Conservation (phyloP, 1,284 basidiomycete genomes). For the Ceratobasidium sp. region DNA sequence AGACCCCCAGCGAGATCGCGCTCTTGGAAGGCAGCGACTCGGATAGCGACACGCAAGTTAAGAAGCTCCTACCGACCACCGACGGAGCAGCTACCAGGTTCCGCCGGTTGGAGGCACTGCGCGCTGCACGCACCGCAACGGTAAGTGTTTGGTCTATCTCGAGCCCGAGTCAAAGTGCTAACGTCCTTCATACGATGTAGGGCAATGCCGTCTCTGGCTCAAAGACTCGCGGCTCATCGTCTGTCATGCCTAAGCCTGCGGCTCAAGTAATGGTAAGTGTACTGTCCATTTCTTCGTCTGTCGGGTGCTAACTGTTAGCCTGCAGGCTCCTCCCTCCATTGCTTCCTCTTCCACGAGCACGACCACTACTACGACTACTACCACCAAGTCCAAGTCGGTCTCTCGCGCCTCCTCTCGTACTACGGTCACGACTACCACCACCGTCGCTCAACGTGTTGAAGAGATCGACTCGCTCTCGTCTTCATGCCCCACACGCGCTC, state of each 20-base stretch:
- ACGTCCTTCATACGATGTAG: neutral
- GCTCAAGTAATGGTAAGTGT: neutral
- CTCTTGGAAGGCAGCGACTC: constrained; percentile 6
- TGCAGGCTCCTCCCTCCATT: neutral
- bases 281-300: neutral
- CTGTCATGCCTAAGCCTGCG: neutral
- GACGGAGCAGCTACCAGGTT: neutral
- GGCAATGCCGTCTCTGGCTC: neutral
- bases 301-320: neutral
- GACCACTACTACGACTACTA: neutral
- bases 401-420: constrained; percentile 3
- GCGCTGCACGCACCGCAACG: neutral
- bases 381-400: constrained; percentile 5
- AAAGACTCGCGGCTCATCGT: neutral
- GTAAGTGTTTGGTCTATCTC: neutral
- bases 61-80: neutral
- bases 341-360: neutral
- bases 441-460: constrained; percentile 14
- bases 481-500: constrained; percentile 2
- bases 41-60: neutral
- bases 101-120: neutral
- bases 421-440: neutral
- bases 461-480: neutral
- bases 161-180: neutral
- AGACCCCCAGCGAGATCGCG: constrained; percentile 6